A percentile compares a stretch with the other conserved stretches of the same genome.
phyloP scores from a whole-genome alignment of 352 stramenopile species.

The Globisporangium abappressorium region DNA sequence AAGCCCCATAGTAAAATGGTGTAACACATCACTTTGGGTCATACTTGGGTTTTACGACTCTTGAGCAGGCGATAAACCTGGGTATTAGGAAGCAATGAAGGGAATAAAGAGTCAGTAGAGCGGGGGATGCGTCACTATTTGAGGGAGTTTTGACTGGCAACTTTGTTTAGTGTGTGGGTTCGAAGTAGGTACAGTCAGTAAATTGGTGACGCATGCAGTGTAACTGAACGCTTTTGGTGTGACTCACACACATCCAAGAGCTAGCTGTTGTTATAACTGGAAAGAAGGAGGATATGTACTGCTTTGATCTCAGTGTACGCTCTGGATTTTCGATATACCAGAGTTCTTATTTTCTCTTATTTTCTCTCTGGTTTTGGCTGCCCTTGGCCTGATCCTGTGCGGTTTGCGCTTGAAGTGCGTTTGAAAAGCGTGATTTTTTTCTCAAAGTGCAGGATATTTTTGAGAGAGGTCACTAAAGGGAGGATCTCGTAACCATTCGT shows the following conservation, averaged over 20 bases:
- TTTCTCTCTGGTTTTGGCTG: neutral
- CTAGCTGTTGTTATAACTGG: neutral
- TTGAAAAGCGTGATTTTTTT: neutral
- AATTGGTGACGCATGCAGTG: neutral
- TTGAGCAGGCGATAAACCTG: neutral
- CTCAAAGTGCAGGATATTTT: neutral
- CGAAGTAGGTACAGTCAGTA: neutral
- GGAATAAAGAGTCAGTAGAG: neutral
- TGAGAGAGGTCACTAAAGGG: neutral
- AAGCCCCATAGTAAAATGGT: too few species aligned
- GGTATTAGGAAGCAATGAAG: neutral
- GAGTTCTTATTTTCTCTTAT: neutral
- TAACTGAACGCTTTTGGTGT: neutral
- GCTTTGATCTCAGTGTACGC: neutral
- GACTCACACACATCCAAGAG: neutral
- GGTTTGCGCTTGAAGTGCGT: neutral
- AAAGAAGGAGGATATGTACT: neutral
- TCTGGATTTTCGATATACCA: neutral
- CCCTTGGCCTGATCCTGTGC: neutral
- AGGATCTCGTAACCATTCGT: neutral
- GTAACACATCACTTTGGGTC: neutral
- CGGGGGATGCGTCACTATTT: neutral
- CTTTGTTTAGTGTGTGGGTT: neutral
- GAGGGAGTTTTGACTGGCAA: too few species aligned
- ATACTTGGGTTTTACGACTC: neutral